A percentile compares a stretch with the other conserved stretches of the same genome.
phyloP scores from a whole-genome alignment of 495 filamentous ascomycete species.

The Lepraria neglecta region DNA sequence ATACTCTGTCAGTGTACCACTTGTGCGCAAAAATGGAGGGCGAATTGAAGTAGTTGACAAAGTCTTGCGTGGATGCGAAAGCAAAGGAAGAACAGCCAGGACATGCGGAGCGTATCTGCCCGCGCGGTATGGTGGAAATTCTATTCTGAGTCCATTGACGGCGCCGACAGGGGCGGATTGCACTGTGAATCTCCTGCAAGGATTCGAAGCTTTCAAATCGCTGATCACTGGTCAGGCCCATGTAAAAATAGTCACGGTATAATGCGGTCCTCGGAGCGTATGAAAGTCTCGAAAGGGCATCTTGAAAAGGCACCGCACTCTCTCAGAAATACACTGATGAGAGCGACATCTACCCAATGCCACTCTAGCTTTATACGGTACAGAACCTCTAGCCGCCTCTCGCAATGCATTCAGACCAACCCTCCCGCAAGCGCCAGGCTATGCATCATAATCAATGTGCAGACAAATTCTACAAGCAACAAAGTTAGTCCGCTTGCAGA shows the following conservation, averaged over 20 bases:
- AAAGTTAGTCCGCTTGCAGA: neutral
- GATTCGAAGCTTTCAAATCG: no score
- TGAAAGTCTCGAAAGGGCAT: no score
- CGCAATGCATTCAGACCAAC: slow-evolving; percentile 2
- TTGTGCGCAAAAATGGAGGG: slow-evolving; percentile 27
- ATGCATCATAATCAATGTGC: slow-evolving; percentile 13
- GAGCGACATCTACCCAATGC: neutral
- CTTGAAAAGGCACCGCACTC: no score
- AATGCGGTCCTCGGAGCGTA: no score
- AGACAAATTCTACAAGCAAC: neutral
- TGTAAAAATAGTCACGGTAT: no score
- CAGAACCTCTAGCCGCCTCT: neutral
- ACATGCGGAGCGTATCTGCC: neutral
- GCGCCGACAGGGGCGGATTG: no score
- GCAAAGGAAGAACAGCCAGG: neutral
- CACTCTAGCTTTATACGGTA: neutral
- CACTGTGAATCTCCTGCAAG: no score
- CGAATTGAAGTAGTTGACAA: slow-evolving; percentile 22
- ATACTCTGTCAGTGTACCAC: slow-evolving; percentile 20
- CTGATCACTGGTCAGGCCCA: no score
- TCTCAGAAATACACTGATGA: no score
- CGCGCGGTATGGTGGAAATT: no score
- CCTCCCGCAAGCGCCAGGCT: slow-evolving; percentile 22
- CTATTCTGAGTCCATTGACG: no score
- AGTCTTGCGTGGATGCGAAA: neutral